Conservation (phyloP, 495 filamentous ascomycete genomes). For the Lepraria neglecta region DNA sequence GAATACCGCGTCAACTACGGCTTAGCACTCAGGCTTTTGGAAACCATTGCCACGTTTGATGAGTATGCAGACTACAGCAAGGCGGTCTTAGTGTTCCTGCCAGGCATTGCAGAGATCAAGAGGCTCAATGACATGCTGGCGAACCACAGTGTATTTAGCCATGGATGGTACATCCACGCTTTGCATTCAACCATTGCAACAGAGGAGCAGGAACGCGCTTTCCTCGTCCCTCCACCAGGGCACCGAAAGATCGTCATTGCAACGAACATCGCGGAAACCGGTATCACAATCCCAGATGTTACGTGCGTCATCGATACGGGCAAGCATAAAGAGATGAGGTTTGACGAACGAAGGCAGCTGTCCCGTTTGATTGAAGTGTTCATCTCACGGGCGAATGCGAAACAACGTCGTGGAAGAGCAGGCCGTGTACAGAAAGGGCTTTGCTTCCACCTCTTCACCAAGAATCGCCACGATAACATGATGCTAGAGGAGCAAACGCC, state of each 20-base stretch:
- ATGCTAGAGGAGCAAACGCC: slow-evolving; percentile 90
- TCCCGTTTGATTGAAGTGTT: slow-evolving; percentile 87
- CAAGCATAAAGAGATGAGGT: slow-evolving; percentile 94
- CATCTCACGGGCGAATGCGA: slow-evolving; percentile 88
- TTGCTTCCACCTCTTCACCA: slow-evolving; percentile 94
- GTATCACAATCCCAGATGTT: slow-evolving; percentile 94
- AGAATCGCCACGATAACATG: slow-evolving; percentile 66
- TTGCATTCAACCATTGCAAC: slow-evolving; percentile 93
- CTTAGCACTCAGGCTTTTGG: slow-evolving; percentile 67
- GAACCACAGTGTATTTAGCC: slow-evolving; percentile 61
- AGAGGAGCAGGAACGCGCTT: slow-evolving; percentile 90
- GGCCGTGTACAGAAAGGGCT: slow-evolving; percentile 93
- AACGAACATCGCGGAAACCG: slow-evolving; percentile 95
- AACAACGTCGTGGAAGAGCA: slow-evolving; percentile 86
- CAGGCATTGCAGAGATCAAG: slow-evolving; percentile 89
- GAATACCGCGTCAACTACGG: slow-evolving; percentile 84
- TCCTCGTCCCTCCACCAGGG: slow-evolving; percentile 73
- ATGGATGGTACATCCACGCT: slow-evolving; percentile 71
- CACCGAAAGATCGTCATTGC: slow-evolving; percentile 86
- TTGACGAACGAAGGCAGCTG: slow-evolving; percentile 85
- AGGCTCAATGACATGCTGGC: slow-evolving; percentile 75
- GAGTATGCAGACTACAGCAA: slow-evolving; percentile 67
- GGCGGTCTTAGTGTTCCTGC: slow-evolving; percentile 88
- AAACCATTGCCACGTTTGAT: slow-evolving; percentile 61
- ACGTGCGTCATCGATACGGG: slow-evolving; percentile 93